Conservation (phyloP, 2,329 filamentous ascomycete genomes). For the Talaromyces sp. region DNA sequence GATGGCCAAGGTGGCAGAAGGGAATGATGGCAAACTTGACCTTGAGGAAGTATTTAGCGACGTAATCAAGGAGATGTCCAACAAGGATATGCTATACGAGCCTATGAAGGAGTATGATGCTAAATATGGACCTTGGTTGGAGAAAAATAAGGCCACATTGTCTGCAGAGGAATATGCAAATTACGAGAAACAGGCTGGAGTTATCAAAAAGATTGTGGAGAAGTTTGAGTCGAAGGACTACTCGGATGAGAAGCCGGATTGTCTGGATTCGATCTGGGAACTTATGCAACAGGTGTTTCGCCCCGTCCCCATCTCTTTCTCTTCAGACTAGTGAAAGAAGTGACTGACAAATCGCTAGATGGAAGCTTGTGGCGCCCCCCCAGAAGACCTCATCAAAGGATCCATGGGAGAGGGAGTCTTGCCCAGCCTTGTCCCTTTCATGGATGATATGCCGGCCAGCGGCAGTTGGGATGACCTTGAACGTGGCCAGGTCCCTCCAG, state of each 20-base stretch:
- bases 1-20: conserved; percentile 64
- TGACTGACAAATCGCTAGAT: conserved; percentile 59
- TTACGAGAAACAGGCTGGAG: conserved; percentile 72
- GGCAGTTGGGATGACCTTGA: conserved; percentile 51
- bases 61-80: conserved; percentile 99
- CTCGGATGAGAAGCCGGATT: conserved; percentile 72
- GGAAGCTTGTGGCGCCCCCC: conserved; percentile 91
- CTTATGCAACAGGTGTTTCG: conserved; percentile 87
- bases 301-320: background rate
- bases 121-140: conserved; percentile 88
- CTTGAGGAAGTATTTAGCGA: conserved; percentile 92
- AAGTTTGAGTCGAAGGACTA: conserved; percentile 84
- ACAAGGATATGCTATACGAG: conserved; percentile 97
- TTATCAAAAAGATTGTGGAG: conserved; percentile 81
- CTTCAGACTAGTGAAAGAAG: background rate
- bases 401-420: conserved; percentile 26
- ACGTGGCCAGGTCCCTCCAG: conserved; percentile 49
- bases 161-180: conserved; percentile 67
- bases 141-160: conserved; percentile 64
- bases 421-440: conserved; percentile 28
- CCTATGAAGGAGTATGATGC: conserved; percentile 96
- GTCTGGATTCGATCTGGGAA: conserved; percentile 91
- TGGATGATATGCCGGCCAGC: conserved; percentile 71
- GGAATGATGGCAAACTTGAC: conserved; percentile 53
- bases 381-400: conserved; percentile 70